Base-by-base conservation (phyloP, 2,329 filamentous ascomycete species). In the Metarhizium brunneum region DNA sequence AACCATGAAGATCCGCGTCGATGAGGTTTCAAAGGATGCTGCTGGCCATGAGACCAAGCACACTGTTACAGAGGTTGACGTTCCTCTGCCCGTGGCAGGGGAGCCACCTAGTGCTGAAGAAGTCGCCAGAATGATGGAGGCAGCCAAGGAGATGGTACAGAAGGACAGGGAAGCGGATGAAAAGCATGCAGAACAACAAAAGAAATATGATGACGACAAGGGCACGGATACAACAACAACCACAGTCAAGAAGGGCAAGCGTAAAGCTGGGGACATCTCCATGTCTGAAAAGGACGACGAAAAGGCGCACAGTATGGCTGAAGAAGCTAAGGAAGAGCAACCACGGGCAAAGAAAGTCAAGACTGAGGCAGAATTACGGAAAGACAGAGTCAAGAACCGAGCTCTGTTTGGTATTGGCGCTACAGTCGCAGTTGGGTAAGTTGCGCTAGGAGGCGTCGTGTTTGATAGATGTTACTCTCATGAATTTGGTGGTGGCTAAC, bases 401-500 rank as follows among this genome's bases (percentile, higher is more conserved):
- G 90, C 94, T 50, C 76, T 96, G 58, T 80, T 95, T 60, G 92
- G 94, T 57, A 82, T 97, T 54, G 89, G 86, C 59, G 90, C 90
- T 56, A 94, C 90, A 50, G 80, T 96, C 69, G 90, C 89, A 56
- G 81, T 96, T 70, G 92, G 92, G 94, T 97, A 82, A 76, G 91
- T 87, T 16, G 16, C n/a, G 8, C 43, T 20, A 35, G 5, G 8
- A 47, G 6, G 6, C 18, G n/a, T 14, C 18, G 43, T 47, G 16
- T 25, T 47, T 18, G 6, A 8, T 11, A 20, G 1, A 48, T 18
- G 45, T 48, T 14, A 8, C 18, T 30, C 10, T 48, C 5, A 8
- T 30, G 25, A 6, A 4, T 48, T 30, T 16, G 10, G 43, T 6
- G 6, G 32, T 48, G 20, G 25, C 45, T 48, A 48, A 48, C 45